Evolutionary conservation across 1,284 basidiomycete species (phyloP).

Genomic region (Singerocomus inundabilis): DNA sequence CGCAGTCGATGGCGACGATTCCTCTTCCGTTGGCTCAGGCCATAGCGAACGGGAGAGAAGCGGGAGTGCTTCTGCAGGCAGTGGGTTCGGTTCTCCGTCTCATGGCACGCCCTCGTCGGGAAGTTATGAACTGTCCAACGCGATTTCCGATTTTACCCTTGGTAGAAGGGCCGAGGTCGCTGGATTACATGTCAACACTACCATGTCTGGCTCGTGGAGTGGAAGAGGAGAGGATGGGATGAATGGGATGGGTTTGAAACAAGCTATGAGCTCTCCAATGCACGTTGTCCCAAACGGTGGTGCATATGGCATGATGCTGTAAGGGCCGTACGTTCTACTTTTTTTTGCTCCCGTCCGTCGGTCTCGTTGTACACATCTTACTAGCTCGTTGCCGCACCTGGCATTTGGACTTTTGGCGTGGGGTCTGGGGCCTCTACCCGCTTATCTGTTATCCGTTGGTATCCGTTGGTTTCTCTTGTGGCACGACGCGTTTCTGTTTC

Average conservation of each 20-base stretch:
- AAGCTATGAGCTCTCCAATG: slow-evolving; percentile 34
- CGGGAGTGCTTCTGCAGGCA: slow-evolving; percentile 38
- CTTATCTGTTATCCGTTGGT: slow-evolving; percentile 15
- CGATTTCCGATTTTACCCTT: slow-evolving; percentile 25
- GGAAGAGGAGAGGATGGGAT: slow-evolving; percentile 35
- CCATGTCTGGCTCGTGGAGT: slow-evolving; percentile 22
- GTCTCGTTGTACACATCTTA: slow-evolving; percentile 12
- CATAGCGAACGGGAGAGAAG: slow-evolving; percentile 37
- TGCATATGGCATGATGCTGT: slow-evolving; percentile 45
- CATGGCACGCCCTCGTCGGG: slow-evolving; percentile 25
- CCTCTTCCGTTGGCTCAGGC: slow-evolving; percentile 40
- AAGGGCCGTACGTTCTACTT: slow-evolving; percentile 20
- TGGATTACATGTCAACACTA: slow-evolving; percentile 28
- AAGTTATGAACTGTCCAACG: slow-evolving; percentile 39
- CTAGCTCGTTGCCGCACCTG: slow-evolving; percentile 8
- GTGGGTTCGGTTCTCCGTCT: slow-evolving; percentile 36
- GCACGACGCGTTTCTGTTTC: slow-evolving; percentile 11
- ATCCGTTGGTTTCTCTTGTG: slow-evolving; percentile 3
- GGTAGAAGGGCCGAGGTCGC: slow-evolving; percentile 26
- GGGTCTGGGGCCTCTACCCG: slow-evolving; percentile 8
- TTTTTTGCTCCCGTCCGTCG: background rate
- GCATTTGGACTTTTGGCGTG: slow-evolving; percentile 15
- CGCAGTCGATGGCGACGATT: slow-evolving; percentile 41
- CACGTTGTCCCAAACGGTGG: slow-evolving; percentile 35
- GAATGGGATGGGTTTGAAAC: slow-evolving; percentile 38